Percentiles rank a stretch among this genome's conserved stretches.
Conservation (phyloP, 768 basidiomycete genomes). For the Sistotremastrum niveocremeum region DNA sequence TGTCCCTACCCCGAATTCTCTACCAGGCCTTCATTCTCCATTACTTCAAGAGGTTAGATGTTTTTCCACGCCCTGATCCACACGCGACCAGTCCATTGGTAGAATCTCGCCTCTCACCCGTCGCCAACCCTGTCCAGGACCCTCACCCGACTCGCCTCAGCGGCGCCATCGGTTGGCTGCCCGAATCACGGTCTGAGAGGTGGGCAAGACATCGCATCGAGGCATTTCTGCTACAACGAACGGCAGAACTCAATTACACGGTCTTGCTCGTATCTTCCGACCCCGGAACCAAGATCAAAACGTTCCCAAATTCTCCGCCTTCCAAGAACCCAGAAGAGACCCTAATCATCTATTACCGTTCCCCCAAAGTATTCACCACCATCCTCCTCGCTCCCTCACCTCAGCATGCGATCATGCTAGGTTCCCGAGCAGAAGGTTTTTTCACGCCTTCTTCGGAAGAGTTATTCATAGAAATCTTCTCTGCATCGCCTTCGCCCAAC, state of each 20-base stretch:
- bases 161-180: constrained; percentile 24
- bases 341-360: constrained; percentile 30
- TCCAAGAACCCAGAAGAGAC: no score
- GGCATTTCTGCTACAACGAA: constrained; percentile 22
- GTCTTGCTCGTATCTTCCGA: constrained; percentile 28
- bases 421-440: constrained; percentile 12
- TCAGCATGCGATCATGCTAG: constrained; percentile 28
- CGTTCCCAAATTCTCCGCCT: constrained; percentile 1
- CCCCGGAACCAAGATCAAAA: constrained; percentile 12
- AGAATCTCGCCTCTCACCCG: constrained; percentile 1
- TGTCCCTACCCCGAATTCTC: constrained; percentile 46
- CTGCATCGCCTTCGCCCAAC: constrained; percentile 1
- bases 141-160: constrained; percentile 4
- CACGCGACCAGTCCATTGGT: constrained; percentile 13
- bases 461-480: constrained; percentile 26
- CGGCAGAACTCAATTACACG: constrained; percentile 18
- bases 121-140: constrained; percentile 13
- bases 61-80: constrained; percentile 49
- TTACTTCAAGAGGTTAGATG: constrained; percentile 40
- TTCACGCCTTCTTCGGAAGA: constrained; percentile 22
- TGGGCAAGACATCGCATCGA: constrained; percentile 17
- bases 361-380: constrained; percentile 34
- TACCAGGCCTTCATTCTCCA: constrained; percentile 49
- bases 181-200: constrained; percentile 16
- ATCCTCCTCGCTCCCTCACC: constrained; percentile 32